Percentiles rank a stretch among this genome's conserved stretches.
Conservation (phyloP, 331 rosid genomes). For the Cydonia oblonga region DNA sequence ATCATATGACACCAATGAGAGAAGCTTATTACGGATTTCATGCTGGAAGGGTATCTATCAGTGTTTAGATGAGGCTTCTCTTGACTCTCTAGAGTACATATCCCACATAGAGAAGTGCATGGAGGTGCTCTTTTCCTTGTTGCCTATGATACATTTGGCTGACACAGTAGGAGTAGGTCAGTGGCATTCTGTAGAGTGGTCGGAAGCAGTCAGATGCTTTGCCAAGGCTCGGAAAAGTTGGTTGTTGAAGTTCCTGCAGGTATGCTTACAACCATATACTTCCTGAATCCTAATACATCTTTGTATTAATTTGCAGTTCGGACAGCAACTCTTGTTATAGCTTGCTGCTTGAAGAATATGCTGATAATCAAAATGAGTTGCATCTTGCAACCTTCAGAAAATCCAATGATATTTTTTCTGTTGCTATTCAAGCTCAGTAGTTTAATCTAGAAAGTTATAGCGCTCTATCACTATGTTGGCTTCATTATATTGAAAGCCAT, state of each 20-base stretch:
- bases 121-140: slow-evolving; percentile 68
- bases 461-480: not conserved
- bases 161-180: not conserved
- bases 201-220: slow-evolving; percentile 64
- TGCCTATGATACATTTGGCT: slow-evolving; percentile 37
- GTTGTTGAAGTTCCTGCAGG: slow-evolving; percentile 68
- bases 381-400: not conserved
- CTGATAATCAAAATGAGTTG: not conserved
- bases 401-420: not conserved
- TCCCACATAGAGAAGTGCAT: slow-evolving; percentile 58
- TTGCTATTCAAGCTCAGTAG: not conserved
- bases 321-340: not conserved
- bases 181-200: slow-evolving; percentile 39
- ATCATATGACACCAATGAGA: slow-evolving; percentile 25
- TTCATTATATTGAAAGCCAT: not conserved
- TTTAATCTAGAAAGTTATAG: not conserved
- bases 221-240: slow-evolving; percentile 67
- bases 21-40: slow-evolving; percentile 38
- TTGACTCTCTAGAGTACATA: slow-evolving; percentile 43
- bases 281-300: not conserved
- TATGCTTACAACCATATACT: not conserved
- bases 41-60: slow-evolving; percentile 86
- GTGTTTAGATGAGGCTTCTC: slow-evolving; percentile 62
- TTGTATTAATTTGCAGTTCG: not conserved
- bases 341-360: not conserved